Evolutionary conservation across 352 stramenopile species (phyloP).

Genomic region (Blastocystis sp.): DNA sequence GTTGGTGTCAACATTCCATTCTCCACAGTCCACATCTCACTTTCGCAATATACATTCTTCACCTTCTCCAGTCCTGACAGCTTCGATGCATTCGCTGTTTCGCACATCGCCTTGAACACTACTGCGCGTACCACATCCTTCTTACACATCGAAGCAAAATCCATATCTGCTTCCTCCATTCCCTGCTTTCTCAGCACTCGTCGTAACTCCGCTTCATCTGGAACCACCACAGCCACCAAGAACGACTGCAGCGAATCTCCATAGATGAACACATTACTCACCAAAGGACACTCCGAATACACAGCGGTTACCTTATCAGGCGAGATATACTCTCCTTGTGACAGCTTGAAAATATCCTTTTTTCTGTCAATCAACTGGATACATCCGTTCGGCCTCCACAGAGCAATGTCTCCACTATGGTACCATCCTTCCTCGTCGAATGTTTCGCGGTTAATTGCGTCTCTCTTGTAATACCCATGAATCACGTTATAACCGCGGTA

Average conservation of each 20-base stretch:
- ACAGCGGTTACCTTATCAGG: slow-evolving; percentile 72
- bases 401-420: slow-evolving; percentile 73
- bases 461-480: slow-evolving; percentile 88
- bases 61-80: slow-evolving; percentile 85
- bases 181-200: slow-evolving; percentile 72
- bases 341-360: slow-evolving; percentile 81
- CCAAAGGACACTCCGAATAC: slow-evolving; percentile 65
- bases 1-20: slow-evolving; percentile 88
- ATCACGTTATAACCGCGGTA: slow-evolving; percentile 77
- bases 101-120: slow-evolving; percentile 75
- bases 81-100: slow-evolving; percentile 70
- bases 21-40: slow-evolving; percentile 78
- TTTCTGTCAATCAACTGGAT: slow-evolving; percentile 77
- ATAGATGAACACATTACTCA: slow-evolving; percentile 77
- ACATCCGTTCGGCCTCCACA: slow-evolving; percentile 70
- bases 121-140: slow-evolving; percentile 67
- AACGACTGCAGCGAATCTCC: slow-evolving; percentile 86
- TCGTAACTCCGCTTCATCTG: slow-evolving; percentile 77
- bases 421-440: slow-evolving; percentile 72
- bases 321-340: slow-evolving; percentile 76
- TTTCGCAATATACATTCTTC: slow-evolving; percentile 77
- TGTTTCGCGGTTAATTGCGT: slow-evolving; percentile 80
- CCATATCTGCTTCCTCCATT: slow-evolving; percentile 64
- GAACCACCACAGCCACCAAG: slow-evolving; percentile 86
- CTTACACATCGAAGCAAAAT: slow-evolving; percentile 67